These are phyloP conservation scores for Viola pubescens DNA, from an alignment of 441 rosid genomes.

Conservation along the genomic window DNA sequence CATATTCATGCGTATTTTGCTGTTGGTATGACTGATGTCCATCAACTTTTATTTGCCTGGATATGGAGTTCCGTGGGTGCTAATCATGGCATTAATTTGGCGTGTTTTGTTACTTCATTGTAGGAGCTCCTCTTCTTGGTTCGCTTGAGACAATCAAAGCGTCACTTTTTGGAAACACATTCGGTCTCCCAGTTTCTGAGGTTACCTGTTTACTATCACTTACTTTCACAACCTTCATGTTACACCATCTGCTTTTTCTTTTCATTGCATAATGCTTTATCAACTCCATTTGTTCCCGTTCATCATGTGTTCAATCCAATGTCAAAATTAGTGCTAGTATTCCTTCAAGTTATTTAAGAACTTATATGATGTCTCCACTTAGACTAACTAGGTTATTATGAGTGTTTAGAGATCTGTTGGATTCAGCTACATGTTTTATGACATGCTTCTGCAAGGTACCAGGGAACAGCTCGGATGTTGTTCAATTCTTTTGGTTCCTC, in stretches of 20 bases:
- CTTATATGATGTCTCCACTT: no score
- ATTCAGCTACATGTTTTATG: constrained; percentile 20
- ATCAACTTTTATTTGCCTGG: constrained; percentile 11
- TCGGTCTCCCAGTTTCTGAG: constrained; percentile 96
- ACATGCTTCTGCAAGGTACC: constrained; percentile 58
- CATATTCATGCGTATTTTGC: constrained; percentile 94
- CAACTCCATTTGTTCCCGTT: not conserved
- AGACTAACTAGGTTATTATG: constrained; percentile 3
- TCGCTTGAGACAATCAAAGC: constrained; percentile 72
- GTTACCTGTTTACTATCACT: constrained; percentile 36
- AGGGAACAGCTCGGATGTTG: constrained; percentile 95
- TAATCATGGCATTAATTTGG: constrained; percentile 15
- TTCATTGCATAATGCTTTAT: not conserved
- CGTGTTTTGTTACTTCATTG: constrained; percentile 19
- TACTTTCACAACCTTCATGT: not conserved
- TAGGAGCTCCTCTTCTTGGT: constrained; percentile 98
- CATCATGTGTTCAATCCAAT: not conserved
- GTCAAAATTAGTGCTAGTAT: no score
- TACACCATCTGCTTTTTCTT: no score
- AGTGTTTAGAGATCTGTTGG: constrained; percentile 7
- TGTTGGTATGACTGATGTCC: constrained; percentile 54
- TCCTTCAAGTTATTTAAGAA: no score
- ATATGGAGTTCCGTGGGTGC: constrained; percentile 11
- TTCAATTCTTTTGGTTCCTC: constrained; percentile 85
- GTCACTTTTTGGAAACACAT: constrained; percentile 73